Base-by-base conservation (phyloP, 2,329 filamentous ascomycete species). In the Talaromyces sp. region DNA sequence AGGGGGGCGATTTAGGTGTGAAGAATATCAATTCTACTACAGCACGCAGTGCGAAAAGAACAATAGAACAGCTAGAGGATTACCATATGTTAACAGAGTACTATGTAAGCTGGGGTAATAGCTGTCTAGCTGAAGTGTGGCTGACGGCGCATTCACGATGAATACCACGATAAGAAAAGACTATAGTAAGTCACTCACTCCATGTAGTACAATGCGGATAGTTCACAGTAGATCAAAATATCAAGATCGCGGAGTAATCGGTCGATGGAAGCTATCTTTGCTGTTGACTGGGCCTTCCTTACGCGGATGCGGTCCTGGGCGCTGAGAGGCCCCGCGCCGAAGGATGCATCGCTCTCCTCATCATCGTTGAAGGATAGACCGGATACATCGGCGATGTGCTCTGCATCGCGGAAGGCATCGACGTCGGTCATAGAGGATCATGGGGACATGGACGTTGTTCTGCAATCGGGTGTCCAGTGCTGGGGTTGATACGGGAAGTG, bases 141-240 rank as follows among this genome's bases (percentile, higher is more conserved):
- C 22, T 29, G 35, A 37, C 27, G 29, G 27, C 24, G 32, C 29
- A 17, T 33, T 37, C 35, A 20, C 20, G n/a, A 19, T 7, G 36
- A n/a, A n/a, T n/a, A n/a, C n/a, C n/a, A n/a, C n/a, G 16, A 22
- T 47, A 19, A 20, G 20, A 48, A n/a, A 20, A 37, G 16, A 22
- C 13, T 20, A 54, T 44, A 51, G 22, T 10, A 20, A 47, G 27
- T 49, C 30, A 64, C 80, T 63, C 76, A 86, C 83, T 87, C 84
- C 70, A 86, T 78, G 67, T 86, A 83, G 69, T 87, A 87, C 53
- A 86, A 69, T 7, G 79, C 77, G 33, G 83, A 82, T 54, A 87
- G 72, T 72, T 87, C 75, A 66, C 83, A 80, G 70, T 85, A 86
- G 51, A 85, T 78, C 43, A 85, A 64, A 60, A 83, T 77, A 62